Conservation (phyloP, 352 stramenopile genomes). For the Achlya hypogyna region DNA sequence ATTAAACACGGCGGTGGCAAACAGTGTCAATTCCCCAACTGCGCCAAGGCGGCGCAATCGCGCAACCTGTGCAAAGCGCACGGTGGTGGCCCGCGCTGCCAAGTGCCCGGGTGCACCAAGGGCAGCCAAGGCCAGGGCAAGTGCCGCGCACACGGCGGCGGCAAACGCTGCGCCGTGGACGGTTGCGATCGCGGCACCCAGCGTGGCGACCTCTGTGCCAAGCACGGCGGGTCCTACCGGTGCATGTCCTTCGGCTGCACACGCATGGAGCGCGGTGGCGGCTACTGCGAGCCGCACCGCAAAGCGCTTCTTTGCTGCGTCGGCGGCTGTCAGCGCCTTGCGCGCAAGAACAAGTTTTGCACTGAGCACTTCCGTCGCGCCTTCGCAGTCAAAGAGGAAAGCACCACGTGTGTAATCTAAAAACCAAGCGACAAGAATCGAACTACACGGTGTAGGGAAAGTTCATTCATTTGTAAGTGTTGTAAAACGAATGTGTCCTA, state of each 20-base stretch:
- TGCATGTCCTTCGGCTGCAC: conserved; percentile 29
- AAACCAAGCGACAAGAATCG: too few relatives aligned
- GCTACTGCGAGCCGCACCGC: conserved; percentile 30
- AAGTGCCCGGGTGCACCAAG: conserved; percentile 27
- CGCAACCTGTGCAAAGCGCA: conserved; percentile 37
- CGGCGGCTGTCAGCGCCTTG: neutral
- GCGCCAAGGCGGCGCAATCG: conserved; percentile 31
- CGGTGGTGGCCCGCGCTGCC: conserved; percentile 36
- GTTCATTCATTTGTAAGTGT: too few relatives aligned
- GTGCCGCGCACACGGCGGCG: conserved; percentile 41
- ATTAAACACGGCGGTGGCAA: conserved; percentile 28
- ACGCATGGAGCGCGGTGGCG: conserved; percentile 40
- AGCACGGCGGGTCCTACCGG: conserved; percentile 28
- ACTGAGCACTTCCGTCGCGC: too few relatives aligned
- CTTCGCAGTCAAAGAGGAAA: too few relatives aligned
- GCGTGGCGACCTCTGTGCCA: conserved; percentile 35
- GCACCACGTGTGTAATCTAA: too few relatives aligned
- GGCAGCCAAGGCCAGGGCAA: conserved; percentile 33
- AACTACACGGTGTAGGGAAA: too few relatives aligned
- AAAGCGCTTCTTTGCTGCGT: neutral
- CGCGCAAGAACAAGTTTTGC: too few relatives aligned
- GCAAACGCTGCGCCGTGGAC: conserved; percentile 33
- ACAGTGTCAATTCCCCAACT: conserved; percentile 29
- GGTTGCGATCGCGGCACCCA: conserved; percentile 44
- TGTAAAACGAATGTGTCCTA: too few relatives aligned